Base-by-base conservation (phyloP, 495 filamentous ascomycete species). In the Aspergillus saccharolyticus region DNA sequence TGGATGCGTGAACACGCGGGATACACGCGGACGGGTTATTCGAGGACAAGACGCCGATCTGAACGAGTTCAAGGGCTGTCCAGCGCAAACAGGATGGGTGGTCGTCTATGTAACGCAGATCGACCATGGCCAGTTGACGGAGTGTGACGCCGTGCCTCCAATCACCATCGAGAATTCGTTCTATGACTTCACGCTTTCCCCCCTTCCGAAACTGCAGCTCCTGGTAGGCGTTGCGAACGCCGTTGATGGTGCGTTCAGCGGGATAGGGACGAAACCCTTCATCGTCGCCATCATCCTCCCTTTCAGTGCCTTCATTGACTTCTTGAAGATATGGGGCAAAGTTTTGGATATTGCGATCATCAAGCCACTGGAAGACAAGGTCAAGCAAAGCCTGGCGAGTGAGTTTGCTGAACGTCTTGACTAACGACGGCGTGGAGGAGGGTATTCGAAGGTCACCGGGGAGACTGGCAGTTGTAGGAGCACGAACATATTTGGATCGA, bases 51-150 rank as follows among this genome's bases (percentile, higher is more conserved):
- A 33, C 52, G 42, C 60, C 67, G 49, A 80, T 73, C 52, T 70
- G 75, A 55, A 68, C 70, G 4, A 85, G 73, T 45, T 80, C 78
- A 42, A 91, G 81, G 1, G 89, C 89, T 18, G 83, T 83, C 90
- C 90, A 95, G 71, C 85, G 85, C 57, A 87, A 80, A 1, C 80
- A 79, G 2, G 80, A 75, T 0, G 88, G 86, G 61, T 90, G 87
- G 63, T 91, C 87, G 61, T 91, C 82, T n/a, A 93, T 75, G 65
- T 89, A 77, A 58, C 88, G 86, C 15, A 90, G 71, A 62, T 95
- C 90, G 16, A 85, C 85, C 79, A 90, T 91, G 48, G 88, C 89
- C 4, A 93, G 75, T 65, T 91, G 88, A 59, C 87, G 89, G 16
- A 96, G 71, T 1, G 81, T 85, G 19, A 95, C 73, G 1, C 90